These are phyloP conservation scores for Aristolochia fimbriata DNA, from an alignment of 164 flowering plant genomes.

Conservation along the genomic window DNA sequence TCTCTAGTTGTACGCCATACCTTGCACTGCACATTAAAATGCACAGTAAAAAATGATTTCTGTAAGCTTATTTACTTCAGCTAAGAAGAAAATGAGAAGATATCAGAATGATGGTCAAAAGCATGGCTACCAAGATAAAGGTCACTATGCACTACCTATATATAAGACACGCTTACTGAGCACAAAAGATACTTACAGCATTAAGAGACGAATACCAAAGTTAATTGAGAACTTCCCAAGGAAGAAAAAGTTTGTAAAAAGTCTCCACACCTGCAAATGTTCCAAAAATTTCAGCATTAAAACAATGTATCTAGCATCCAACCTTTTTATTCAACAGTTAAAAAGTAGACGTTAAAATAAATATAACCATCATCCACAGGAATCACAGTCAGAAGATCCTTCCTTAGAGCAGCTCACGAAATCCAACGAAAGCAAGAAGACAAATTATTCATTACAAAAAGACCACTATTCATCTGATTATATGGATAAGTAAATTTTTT, in stretches of 20 bases:
- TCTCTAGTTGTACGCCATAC: conserved; percentile 90
- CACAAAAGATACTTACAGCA: conserved; percentile 59
- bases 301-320: not conserved
- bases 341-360: not conserved
- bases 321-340: not conserved
- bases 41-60: not conserved
- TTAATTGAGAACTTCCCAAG: conserved; percentile 84
- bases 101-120: not conserved
- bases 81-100: not conserved
- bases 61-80: not conserved
- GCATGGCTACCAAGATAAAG: not conserved
- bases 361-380: no score
- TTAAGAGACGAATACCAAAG: conserved; percentile 87
- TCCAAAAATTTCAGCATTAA: not conserved
- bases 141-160: not conserved
- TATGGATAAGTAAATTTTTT: no score
- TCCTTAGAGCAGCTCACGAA: no score
- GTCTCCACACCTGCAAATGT: conserved; percentile 72
- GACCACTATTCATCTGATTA: no score
- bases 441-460: no score
- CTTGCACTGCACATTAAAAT: conserved; percentile 50
- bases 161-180: not conserved
- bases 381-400: no score
- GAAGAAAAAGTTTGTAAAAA: conserved; percentile 78
- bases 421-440: no score